Evolutionary conservation across 2,329 filamentous ascomycete species (phyloP), one percentile per base, ranked within the genome.

Genomic region (Aschersonia sp.): DNA sequence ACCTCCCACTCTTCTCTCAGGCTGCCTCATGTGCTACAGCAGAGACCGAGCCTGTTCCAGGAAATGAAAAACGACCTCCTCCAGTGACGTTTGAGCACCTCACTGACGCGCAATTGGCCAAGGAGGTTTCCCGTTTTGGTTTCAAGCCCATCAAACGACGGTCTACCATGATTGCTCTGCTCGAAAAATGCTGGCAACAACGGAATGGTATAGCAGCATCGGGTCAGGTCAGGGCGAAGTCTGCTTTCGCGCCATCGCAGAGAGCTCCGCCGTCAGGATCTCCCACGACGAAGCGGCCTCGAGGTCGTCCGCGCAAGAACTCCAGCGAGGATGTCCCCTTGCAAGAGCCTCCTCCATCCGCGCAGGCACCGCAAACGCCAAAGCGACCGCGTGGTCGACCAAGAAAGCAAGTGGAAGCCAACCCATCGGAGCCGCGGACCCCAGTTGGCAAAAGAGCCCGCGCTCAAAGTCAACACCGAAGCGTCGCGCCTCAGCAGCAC

Each of bases 101-200:
- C 49, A 80, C 80, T 4, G 80, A 83, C 51, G 63, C 70, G 7
- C 76, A 84, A 49, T 65, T 89, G 12, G 66, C 77, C 3, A 76
- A 71, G 48, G 73, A 83, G 55, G 66, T 89, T 43, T 66, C 72
- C 5, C 68, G 70, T 0, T 87, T 79, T 56, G 83, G 82, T 0
- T 88, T 89, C 63, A 89, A 88, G 58, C 68, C 80, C 1, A 67
- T 88, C 32, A 85, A 81, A 58, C 77, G 69, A 48, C 73, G 84
- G 14, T 70, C 73, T 45, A 77, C 77, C 7, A 87, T 86, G 81
- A 79, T 89, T 50, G 68, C 76, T 1, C 62, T 87, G 9, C 66
- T 89, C 10, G 68, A 84, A 46, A 75, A 79, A 56, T 88, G 85
- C 59, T 88, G 84, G 83, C 64, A 74, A 53, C 79, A 77, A 49